A percentile compares a stretch with the other conserved stretches of the same genome.
Evolutionary conservation across 177 flowering plant species (phyloP).

Genomic region (Vitis hybrid): DNA sequence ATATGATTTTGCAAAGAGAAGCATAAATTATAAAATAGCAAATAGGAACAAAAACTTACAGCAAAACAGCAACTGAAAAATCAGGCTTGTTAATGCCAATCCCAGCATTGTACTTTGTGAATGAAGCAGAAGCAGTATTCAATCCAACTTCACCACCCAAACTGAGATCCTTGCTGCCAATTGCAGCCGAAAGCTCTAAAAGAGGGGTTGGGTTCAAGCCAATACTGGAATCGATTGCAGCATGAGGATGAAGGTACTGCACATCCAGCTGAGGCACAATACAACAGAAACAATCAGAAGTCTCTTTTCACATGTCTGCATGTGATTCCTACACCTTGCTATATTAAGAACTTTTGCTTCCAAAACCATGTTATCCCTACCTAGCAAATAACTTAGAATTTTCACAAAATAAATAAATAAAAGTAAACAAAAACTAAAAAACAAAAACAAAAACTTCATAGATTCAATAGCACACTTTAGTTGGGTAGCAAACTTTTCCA

Average conservation of each 20-base stretch:
- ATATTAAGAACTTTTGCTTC: neutral
- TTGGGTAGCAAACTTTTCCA: too few species aligned
- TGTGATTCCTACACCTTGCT: neutral
- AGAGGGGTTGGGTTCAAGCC: constrained; percentile 60
- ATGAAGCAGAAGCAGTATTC: constrained; percentile 60
- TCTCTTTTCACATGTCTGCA: neutral
- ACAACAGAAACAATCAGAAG: constrained; percentile 6
- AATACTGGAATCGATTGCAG: constrained; percentile 60
- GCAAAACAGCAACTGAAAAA: constrained; percentile 55
- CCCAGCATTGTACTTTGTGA: constrained; percentile 69
- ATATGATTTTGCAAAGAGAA: neutral
- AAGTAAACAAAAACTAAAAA: neutral
- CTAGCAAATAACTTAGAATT: neutral
- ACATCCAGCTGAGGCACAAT: constrained; percentile 55
- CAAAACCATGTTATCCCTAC: neutral
- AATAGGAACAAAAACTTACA: constrained; percentile 45
- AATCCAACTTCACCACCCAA: constrained; percentile 75
- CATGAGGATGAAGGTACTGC: constrained; percentile 56
- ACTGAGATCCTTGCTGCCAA: constrained; percentile 48
- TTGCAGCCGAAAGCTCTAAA: constrained; percentile 53
- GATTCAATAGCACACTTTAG: too few species aligned
- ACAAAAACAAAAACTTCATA: neutral
- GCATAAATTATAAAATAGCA: neutral
- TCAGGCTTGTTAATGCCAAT: constrained; percentile 62
- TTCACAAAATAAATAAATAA: neutral